Evolutionary conservation across 495 filamentous ascomycete genomes (phyloP).

Genomic region (Niebla homalea): DNA sequence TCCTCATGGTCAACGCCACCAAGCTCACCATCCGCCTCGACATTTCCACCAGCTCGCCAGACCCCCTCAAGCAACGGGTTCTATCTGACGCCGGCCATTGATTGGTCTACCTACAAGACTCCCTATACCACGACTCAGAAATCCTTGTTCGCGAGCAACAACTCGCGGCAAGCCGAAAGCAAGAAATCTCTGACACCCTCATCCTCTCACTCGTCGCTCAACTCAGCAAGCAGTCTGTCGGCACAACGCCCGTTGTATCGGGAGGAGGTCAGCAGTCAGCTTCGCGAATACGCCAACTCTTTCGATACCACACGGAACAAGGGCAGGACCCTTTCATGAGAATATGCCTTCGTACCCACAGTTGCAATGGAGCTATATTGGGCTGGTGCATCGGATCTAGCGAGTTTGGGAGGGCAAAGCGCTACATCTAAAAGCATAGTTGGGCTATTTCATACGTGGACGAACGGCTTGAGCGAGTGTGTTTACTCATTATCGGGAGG

Average conservation of each 20-base stretch:
- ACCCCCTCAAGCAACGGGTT: slow-evolving; percentile 33
- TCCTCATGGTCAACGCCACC: slow-evolving; percentile 37
- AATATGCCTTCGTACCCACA: background rate
- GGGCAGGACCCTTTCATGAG: slow-evolving; percentile 26
- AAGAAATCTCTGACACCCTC: slow-evolving; percentile 54
- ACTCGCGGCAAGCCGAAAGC: slow-evolving; percentile 22
- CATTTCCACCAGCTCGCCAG: slow-evolving; percentile 7
- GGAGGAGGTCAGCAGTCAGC: slow-evolving; percentile 62
- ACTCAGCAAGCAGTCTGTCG: slow-evolving; percentile 55
- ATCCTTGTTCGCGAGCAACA: slow-evolving; percentile 22
- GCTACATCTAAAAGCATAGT: no score
- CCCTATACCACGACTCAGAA: slow-evolving; percentile 17
- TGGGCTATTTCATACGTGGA: no score
- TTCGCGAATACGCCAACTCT: slow-evolving; percentile 72
- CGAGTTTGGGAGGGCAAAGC: no score
- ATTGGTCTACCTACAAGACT: slow-evolving; percentile 43
- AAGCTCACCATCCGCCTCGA: slow-evolving; percentile 33
- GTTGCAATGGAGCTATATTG: background rate
- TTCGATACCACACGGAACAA: slow-evolving; percentile 71
- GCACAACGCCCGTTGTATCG: slow-evolving; percentile 46
- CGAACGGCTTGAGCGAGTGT: no score
- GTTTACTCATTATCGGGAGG: no score
- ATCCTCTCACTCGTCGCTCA: slow-evolving; percentile 73
- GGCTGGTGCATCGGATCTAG: no score
- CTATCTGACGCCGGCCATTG: slow-evolving; percentile 56